phyloP scores from a whole-genome alignment of 2,329 filamentous ascomycete species.

The Fulvia fulva region DNA sequence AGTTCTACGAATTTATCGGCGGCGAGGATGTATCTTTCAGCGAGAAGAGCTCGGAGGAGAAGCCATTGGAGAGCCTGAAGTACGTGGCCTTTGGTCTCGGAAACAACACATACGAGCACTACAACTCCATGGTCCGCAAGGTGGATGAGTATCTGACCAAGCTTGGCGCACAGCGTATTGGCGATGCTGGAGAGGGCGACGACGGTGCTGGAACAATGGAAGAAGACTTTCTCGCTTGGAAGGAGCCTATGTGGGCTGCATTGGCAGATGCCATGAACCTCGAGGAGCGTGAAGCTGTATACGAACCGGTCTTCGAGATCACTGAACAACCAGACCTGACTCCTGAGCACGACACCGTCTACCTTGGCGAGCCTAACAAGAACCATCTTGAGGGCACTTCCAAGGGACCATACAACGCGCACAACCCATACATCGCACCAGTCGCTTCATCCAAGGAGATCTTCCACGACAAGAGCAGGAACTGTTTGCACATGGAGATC shows the following conservation, averaged over 20 bases:
- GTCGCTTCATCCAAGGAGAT: slow-evolving; percentile 87
- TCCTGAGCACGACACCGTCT: slow-evolving; percentile 74
- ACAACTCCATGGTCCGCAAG: slow-evolving; percentile 96
- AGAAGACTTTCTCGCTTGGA: slow-evolving; percentile 98
- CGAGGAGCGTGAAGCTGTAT: slow-evolving; percentile 92
- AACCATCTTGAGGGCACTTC: slow-evolving; percentile 81
- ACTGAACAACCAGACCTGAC: slow-evolving; percentile 64
- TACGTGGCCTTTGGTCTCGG: slow-evolving; percentile 95
- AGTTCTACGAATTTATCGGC: slow-evolving; percentile 95
- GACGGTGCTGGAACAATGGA: slow-evolving; percentile 99
- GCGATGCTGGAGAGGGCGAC: slow-evolving; percentile 87
- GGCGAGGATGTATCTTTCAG: slow-evolving; percentile 79
- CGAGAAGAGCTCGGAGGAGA: slow-evolving; percentile 61
- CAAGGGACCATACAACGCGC: slow-evolving; percentile 89
- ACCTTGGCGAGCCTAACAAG: slow-evolving; percentile 77
- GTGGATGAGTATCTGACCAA: slow-evolving; percentile 77
- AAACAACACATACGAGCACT: slow-evolving; percentile 99
- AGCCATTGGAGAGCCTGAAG: slow-evolving; percentile 76
- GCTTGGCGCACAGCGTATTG: slow-evolving; percentile 78
- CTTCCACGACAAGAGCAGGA: slow-evolving; percentile 83
- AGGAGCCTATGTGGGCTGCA: slow-evolving; percentile 96
- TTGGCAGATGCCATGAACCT: slow-evolving; percentile 78
- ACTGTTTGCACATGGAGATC: slow-evolving; percentile 95
- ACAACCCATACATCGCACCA: slow-evolving; percentile 83
- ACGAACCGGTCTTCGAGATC: slow-evolving; percentile 87